Evolutionary conservation across 139 green algal species (phyloP).

Genomic region (Chara braunii): DNA sequence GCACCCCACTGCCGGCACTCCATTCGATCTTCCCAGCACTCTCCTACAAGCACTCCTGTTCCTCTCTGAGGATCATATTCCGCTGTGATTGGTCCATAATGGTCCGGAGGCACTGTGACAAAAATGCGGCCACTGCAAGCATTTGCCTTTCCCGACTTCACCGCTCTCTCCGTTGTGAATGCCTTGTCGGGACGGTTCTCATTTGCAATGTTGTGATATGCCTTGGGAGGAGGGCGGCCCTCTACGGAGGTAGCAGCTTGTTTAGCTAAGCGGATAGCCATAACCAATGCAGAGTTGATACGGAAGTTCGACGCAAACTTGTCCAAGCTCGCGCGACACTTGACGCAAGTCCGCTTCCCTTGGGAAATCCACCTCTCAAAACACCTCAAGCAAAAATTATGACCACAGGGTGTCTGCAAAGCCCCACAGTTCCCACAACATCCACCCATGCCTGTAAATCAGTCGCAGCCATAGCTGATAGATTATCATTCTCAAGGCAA

Average conservation of each 20-base stretch:
- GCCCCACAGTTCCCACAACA: too few relatives aligned
- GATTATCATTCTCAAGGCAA: too few relatives aligned
- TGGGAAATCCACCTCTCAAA: conserved; percentile 69
- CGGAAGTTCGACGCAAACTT: conserved; percentile 65
- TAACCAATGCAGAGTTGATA: conserved; percentile 79
- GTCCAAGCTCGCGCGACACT: conserved; percentile 65
- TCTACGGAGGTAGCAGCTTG: conserved; percentile 20
- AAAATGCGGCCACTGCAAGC: conserved; percentile 78
- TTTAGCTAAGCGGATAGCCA: conserved; percentile 62
- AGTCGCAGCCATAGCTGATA: too few relatives aligned
- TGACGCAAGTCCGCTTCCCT: conserved; percentile 76
- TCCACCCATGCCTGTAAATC: too few relatives aligned
- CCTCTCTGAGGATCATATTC: conserved; percentile 70
- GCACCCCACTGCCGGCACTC: conserved; percentile 89
- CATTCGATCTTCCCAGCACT: conserved; percentile 81
- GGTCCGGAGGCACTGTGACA: conserved; percentile 76
- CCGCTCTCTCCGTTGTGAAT: conserved; percentile 73
- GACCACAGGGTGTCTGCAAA: conserved; percentile 87
- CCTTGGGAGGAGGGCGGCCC: too few relatives aligned
- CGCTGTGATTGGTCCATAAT: conserved; percentile 88
- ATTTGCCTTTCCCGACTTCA: conserved; percentile 73
- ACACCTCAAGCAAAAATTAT: conserved; percentile 93
- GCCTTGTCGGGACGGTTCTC: conserved; percentile 75
- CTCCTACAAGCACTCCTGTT: conserved; percentile 70
- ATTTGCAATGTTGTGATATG: conserved; percentile 28